Evolutionary conservation across 345 rosid species (phyloP).

Genomic region (Erysimum cheiranthoides): DNA sequence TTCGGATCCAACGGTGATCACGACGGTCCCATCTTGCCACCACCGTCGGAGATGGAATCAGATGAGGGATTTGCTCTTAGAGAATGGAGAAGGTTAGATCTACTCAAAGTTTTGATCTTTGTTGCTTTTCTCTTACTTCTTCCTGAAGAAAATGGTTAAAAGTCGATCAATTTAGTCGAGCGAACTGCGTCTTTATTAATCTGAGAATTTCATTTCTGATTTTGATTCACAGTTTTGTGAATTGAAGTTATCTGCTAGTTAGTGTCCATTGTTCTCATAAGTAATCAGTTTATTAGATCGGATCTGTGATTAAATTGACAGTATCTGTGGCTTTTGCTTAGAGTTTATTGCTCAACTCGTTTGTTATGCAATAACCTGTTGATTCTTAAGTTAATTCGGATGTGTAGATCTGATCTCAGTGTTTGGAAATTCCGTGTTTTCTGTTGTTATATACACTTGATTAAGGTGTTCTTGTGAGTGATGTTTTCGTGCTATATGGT

Average conservation of each 20-base stretch:
- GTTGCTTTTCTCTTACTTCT: not conserved
- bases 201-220: not conserved
- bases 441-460: not conserved
- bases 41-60: conserved; percentile 59
- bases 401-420: conserved; percentile 20
- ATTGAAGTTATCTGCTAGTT: not conserved
- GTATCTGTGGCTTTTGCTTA: conserved; percentile 7
- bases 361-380: not conserved
- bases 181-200: not conserved
- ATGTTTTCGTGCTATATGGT: not conserved
- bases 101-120: not conserved
- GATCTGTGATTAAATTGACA: conserved; percentile 24
- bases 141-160: not conserved
- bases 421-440: not conserved
- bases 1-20: conserved; percentile 52
- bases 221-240: conserved; percentile 14
- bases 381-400: not conserved
- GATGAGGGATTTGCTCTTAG: conserved; percentile 70
- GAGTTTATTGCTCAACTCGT: conserved; percentile 1
- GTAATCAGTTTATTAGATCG: conserved; percentile 2
- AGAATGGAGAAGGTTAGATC: conserved; percentile 88
- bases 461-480: conserved; percentile 36
- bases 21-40: conserved; percentile 65
- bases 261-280: conserved; percentile 4
- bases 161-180: not conserved